phyloP scores from a whole-genome alignment of 441 rosid species.

The Adansonia rubrostipa region DNA sequence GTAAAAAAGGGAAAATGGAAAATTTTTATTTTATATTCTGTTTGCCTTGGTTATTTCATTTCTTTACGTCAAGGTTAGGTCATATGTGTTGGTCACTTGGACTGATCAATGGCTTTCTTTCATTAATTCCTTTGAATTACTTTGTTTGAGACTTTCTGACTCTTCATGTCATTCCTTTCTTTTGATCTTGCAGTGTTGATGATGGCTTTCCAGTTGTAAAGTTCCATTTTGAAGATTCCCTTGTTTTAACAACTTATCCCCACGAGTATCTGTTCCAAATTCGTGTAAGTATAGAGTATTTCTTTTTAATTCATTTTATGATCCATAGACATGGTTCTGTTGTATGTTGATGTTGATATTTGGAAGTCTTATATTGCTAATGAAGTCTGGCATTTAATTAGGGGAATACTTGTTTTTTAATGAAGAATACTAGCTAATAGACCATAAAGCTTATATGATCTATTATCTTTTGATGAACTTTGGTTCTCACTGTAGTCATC shows the following conservation, averaged over 20 bases:
- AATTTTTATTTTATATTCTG: neutral
- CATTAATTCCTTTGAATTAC: slow-evolving; percentile 14
- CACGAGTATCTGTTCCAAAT: slow-evolving; percentile 73
- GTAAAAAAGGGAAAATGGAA: neutral
- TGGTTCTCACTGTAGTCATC: neutral
- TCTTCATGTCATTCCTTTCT: slow-evolving; percentile 6
- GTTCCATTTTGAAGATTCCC: slow-evolving; percentile 67
- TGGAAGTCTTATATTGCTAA: slow-evolving; percentile 9
- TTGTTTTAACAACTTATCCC: slow-evolving; percentile 65
- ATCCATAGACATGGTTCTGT: neutral
- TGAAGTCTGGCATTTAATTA: neutral
- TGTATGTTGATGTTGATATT: neutral
- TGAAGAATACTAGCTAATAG: slow-evolving; percentile 7
- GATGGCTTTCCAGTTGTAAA: slow-evolving; percentile 74
- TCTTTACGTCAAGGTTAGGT: slow-evolving; percentile 12
- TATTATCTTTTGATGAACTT: neutral
- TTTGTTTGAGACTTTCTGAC: neutral
- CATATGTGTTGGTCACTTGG: neutral
- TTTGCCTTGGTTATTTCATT: slow-evolving; percentile 9
- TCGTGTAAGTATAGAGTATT: slow-evolving; percentile 48
- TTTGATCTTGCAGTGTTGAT: slow-evolving; percentile 66
- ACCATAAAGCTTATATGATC: neutral
- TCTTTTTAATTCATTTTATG: neutral
- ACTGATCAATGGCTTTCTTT: neutral
- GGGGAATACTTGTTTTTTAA: neutral